A percentile compares a stretch with the other conserved stretches of the same genome.
Evolutionary conservation across 768 basidiomycete genomes (phyloP).

Genomic region (Suillus weaverae): DNA sequence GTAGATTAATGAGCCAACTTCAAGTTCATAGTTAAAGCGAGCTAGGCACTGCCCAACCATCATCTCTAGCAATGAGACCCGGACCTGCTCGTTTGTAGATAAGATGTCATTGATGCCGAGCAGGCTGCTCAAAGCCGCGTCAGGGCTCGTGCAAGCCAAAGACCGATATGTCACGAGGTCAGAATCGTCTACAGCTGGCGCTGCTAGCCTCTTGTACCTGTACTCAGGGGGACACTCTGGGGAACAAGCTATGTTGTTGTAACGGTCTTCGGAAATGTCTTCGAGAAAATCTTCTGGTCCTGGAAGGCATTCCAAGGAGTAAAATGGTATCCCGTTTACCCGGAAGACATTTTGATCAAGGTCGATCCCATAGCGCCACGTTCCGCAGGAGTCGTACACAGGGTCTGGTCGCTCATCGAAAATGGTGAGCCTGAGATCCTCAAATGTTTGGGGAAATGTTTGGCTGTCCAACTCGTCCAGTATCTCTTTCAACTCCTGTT

Average conservation of each 20-base stretch:
- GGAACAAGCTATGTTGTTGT: background rate
- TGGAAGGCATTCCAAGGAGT: background rate
- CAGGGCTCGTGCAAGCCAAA: background rate
- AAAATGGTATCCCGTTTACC: background rate
- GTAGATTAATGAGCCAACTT: background rate
- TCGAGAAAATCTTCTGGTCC: background rate
- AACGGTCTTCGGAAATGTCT: background rate
- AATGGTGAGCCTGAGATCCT: background rate
- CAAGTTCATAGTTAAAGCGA: fast-evolving
- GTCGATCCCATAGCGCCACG: background rate
- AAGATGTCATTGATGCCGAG: background rate
- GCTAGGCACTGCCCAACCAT: background rate
- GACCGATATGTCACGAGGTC: background rate
- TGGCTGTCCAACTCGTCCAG: background rate
- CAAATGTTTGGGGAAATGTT: background rate
- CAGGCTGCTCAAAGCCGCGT: background rate
- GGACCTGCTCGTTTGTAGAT: background rate
- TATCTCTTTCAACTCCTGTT: background rate
- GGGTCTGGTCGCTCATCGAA: background rate
- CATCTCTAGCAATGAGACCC: background rate
- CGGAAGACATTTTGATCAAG: background rate
- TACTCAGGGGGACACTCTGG: background rate
- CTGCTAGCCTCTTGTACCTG: background rate
- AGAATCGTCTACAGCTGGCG: background rate
- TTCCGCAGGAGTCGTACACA: too few species aligned